phyloP scores from a whole-genome alignment of 768 basidiomycete genomes.

The Xerocomus brunneocitrinus region DNA sequence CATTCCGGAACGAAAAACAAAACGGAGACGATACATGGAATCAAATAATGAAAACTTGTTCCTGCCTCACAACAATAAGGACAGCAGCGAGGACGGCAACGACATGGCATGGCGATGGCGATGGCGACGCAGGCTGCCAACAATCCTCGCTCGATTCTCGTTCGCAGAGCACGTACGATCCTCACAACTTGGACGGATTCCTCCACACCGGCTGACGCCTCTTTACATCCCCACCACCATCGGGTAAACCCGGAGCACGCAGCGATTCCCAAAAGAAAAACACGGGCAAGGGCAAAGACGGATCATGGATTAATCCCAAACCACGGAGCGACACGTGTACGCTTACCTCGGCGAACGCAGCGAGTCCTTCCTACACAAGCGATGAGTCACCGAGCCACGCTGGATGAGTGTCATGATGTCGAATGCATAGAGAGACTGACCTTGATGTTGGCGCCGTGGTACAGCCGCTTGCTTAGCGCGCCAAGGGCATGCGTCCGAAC shows the following conservation, averaged over 20 bases:
- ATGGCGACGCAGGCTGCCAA: background rate
- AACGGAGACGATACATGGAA: background rate
- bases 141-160: background rate
- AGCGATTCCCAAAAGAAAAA: background rate
- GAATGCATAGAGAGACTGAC: constrained; percentile 30
- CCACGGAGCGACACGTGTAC: constrained; percentile 1
- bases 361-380: constrained; percentile 56
- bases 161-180: background rate
- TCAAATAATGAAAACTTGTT: background rate
- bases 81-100: background rate
- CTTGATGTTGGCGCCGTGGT: constrained; percentile 65
- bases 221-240: background rate
- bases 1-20: background rate
- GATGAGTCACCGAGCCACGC: constrained; percentile 11
- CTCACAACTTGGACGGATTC: constrained; percentile 19
- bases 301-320: background rate
- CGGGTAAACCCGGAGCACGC: constrained; percentile 7
- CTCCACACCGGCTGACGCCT: constrained; percentile 19
- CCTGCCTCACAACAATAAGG: background rate
- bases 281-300: background rate
- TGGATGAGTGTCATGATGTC: background rate
- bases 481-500: constrained; percentile 44
- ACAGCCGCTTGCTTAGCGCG: constrained; percentile 48
- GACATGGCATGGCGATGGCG: background rate
- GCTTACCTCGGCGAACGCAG: constrained; percentile 51